A percentile compares a stretch with the other conserved stretches of the same genome.
Evolutionary conservation across 345 rosid species (phyloP).

Genomic region (Tarenaya hassleriana): DNA sequence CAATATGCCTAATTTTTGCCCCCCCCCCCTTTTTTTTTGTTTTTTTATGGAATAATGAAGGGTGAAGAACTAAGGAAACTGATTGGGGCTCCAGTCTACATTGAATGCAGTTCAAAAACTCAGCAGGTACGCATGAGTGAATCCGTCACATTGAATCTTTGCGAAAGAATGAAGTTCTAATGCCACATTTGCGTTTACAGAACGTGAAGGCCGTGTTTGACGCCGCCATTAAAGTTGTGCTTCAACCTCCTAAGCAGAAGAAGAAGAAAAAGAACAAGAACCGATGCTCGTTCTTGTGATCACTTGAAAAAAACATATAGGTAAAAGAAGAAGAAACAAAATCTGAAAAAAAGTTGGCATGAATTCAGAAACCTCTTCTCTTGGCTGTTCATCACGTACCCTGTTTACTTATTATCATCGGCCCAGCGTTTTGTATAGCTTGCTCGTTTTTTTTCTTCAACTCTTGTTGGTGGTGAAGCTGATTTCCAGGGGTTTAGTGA

Average conservation of each 20-base stretch:
- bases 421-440: conserved; percentile 15
- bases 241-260: conserved; percentile 85
- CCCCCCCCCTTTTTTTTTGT: no score
- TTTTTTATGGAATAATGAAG: conserved; percentile 30
- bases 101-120: conserved; percentile 94
- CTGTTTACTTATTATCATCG: no score
- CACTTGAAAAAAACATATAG: conserved; percentile 15
- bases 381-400: no score
- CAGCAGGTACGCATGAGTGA: conserved; percentile 51
- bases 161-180: conserved; percentile 5
- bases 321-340: conserved; percentile 16
- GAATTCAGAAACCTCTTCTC: conserved; percentile 11
- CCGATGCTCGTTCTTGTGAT: conserved; percentile 30
- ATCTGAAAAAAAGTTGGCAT: conserved; percentile 15
- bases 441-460: conserved; percentile 5
- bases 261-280: conserved; percentile 60
- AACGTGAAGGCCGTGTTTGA: conserved; percentile 87
- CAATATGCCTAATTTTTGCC: no score
- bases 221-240: conserved; percentile 81
- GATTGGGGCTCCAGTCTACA: conserved; percentile 73
- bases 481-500: conserved; percentile 18
- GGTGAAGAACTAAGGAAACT: conserved; percentile 94
- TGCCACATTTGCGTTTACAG: conserved; percentile 31
- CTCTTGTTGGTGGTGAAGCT: conserved; percentile 12
- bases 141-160: background rate